phyloP scores from a whole-genome alignment of 148 eudicot species.

The Euryodendron excelsum region DNA sequence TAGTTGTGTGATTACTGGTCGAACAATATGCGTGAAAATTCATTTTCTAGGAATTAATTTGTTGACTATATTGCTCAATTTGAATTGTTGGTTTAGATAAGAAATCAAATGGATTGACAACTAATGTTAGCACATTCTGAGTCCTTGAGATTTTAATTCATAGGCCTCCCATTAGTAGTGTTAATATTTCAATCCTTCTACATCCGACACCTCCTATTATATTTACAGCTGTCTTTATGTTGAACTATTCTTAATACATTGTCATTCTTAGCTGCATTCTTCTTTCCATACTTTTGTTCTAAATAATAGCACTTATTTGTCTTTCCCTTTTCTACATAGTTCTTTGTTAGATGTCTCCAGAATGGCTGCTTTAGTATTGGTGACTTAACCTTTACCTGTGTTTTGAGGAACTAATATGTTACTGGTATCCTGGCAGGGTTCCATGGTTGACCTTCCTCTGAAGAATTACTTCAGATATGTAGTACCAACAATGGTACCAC shows the following conservation, averaged over 20 bases:
- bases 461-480: slow-evolving; percentile 97
- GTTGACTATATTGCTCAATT: not conserved
- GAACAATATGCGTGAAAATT: not conserved
- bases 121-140: not conserved
- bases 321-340: not conserved
- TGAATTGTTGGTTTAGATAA: not conserved
- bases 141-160: too few relatives aligned
- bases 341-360: not conserved
- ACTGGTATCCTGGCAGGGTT: slow-evolving; percentile 64
- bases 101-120: not conserved
- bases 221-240: not conserved
- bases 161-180: not conserved
- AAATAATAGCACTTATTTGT: not conserved
- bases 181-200: not conserved
- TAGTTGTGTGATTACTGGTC: not conserved
- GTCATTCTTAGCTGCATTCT: not conserved
- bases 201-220: too few relatives aligned
- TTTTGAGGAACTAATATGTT: not conserved
- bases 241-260: not conserved
- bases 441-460: slow-evolving; percentile 93
- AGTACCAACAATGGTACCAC: slow-evolving; percentile 72
- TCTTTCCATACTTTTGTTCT: not conserved
- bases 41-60: slow-evolving; percentile 2
- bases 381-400: too few relatives aligned
- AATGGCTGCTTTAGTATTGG: not conserved